Base-by-base conservation (phyloP, 1,139 yeast species). In the Suhomyces coccinellae region DNA sequence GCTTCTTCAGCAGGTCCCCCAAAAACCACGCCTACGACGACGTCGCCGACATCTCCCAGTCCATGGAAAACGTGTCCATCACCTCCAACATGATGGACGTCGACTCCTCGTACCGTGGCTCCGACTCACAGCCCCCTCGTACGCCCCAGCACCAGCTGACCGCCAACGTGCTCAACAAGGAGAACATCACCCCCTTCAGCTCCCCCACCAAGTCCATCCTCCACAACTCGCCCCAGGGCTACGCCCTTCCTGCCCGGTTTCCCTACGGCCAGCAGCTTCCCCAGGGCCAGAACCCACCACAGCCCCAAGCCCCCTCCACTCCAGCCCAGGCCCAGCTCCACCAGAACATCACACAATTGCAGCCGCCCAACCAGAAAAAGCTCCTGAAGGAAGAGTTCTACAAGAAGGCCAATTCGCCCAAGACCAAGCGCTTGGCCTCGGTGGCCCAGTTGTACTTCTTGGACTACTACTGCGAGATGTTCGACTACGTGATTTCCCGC, bases 391-490 rank as follows among this genome's bases (percentile, higher is more conserved):
- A 70, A 37, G 85, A 80, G 30, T 82, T 82, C 57, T 71, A 75
- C 52, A 68, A 71, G 45, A 82, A 80, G 58, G 84, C 90, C 11
- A 79, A 82, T 50, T 78, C 81, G 39, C 84, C 87, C 37, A 89
- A 88, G 58, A 89, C 95, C 7, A 87, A 86, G 61, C 76, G 99
- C 49, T 71, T 89, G 51, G 95, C 95, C 4, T 87, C 90, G 48
- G 97, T 93, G 32, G 82, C 90, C 15, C 87, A 83, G 54, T 74
- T 83, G 69, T 87, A 87, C 69, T 93, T 95, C 59, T 75, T 95
- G 51, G 99, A 95, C 64, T 90, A 91, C 66, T 95, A 95, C 66
- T 91, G 97, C 67, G 99, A 93, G 61, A 84, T 88, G 82, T 87
- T 95, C 68, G 96, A 90, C 63, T 95, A 95, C 61, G 87, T 93